phyloP scores from a whole-genome alignment of 345 rosid species.

The Cardamine chenopodiifolia region DNA sequence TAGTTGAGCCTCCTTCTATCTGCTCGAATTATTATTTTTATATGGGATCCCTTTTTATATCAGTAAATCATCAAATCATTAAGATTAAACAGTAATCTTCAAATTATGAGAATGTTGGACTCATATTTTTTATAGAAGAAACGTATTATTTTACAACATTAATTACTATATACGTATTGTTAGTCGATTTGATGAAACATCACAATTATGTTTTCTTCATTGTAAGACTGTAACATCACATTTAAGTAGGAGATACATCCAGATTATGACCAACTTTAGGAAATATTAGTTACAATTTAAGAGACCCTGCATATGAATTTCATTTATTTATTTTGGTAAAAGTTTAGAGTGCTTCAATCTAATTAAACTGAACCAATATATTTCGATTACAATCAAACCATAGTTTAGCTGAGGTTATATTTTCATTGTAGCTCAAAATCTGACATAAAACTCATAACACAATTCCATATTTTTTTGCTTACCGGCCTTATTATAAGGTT shows the following conservation, averaged over 20 bases:
- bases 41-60: too few species aligned
- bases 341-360: neutral
- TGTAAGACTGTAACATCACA: neutral
- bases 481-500: too few species aligned
- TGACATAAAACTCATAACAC: neutral
- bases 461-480: neutral
- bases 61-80: too few species aligned
- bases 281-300: neutral
- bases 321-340: neutral
- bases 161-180: neutral
- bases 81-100: too few species aligned
- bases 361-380: too few species aligned
- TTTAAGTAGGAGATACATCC: neutral
- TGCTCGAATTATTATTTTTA: too few species aligned
- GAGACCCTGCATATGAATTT: neutral
- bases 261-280: neutral
- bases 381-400: too few species aligned
- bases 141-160: neutral
- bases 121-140: neutral
- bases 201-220: neutral
- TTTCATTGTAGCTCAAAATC: neutral
- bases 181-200: constrained; percentile 8
- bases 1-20: too few species aligned
- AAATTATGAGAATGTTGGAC: neutral
- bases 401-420: too few species aligned